These are phyloP conservation scores for Geotrichum cucujoidarum DNA, from an alignment of 1,139 yeast genomes.

Conservation along the genomic window DNA sequence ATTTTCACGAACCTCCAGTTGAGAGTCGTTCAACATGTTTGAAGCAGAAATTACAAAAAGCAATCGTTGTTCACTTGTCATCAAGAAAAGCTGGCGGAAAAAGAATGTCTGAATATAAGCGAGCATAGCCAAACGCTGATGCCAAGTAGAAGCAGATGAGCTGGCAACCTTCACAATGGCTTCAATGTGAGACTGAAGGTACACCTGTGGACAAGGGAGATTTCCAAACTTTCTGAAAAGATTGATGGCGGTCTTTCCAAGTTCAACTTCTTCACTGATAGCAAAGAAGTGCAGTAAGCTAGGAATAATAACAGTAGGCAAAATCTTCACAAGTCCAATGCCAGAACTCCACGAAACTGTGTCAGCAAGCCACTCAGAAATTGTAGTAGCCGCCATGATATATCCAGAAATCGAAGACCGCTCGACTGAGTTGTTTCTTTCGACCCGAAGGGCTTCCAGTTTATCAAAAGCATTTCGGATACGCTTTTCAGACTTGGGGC, in stretches of 20 bases:
- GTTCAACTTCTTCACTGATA: slow-evolving; percentile 76
- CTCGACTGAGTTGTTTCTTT: slow-evolving; percentile 10
- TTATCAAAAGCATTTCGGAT: slow-evolving; percentile 41
- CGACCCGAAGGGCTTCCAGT: slow-evolving; percentile 45
- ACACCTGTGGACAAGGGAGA: slow-evolving; percentile 47
- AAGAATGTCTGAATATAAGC: slow-evolving; percentile 71
- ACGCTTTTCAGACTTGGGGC: slow-evolving; percentile 30
- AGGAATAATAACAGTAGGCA: slow-evolving; percentile 55
- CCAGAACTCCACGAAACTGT: slow-evolving; percentile 23
- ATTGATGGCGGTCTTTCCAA: slow-evolving; percentile 54
- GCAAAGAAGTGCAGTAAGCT: slow-evolving; percentile 61
- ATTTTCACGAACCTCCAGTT: slow-evolving; percentile 69
- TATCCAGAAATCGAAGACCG: slow-evolving; percentile 26
- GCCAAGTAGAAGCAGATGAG: slow-evolving; percentile 47
- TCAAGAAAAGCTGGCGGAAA: slow-evolving; percentile 61
- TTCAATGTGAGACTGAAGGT: slow-evolving; percentile 46
- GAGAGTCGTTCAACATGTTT: slow-evolving; percentile 53
- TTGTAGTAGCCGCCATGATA: slow-evolving; percentile 37
- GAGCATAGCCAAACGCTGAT: slow-evolving; percentile 64
- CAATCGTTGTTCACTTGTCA: slow-evolving; percentile 48
- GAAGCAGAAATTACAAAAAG: slow-evolving; percentile 52
- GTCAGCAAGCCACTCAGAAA: slow-evolving; percentile 28
- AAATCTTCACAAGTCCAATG: slow-evolving; percentile 31
- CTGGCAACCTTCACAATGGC: slow-evolving; percentile 47
- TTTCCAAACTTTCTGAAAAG: slow-evolving; percentile 56